These are phyloP conservation scores for Waltergamsia citrina DNA, from an alignment of 2,329 filamentous ascomycete genomes.

Conservation along the genomic window DNA sequence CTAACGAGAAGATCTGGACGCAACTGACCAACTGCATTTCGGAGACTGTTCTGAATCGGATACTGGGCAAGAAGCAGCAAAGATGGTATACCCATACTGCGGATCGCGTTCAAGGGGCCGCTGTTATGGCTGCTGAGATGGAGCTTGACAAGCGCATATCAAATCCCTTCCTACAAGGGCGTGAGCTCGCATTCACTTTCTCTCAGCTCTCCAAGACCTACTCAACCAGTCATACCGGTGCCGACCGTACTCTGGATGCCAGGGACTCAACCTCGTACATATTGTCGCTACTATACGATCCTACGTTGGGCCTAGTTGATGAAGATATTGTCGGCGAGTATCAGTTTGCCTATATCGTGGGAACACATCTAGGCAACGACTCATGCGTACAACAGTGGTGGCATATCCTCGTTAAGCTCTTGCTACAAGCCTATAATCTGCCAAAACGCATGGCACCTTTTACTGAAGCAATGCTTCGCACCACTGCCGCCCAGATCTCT, in stretches of 20 bases:
- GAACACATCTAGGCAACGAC: conserved; percentile 47
- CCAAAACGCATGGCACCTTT: conserved; percentile 31
- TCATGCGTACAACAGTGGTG: conserved; percentile 55
- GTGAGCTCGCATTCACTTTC: conserved; percentile 39
- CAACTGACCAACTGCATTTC: conserved; percentile 40
- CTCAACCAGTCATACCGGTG: conserved; percentile 23
- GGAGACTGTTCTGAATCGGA: conserved; percentile 30
- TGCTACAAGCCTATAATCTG: conserved; percentile 41
- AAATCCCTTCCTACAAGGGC: conserved; percentile 18
- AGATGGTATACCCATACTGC: conserved; percentile 44
- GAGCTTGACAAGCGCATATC: conserved; percentile 29
- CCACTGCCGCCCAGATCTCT: conserved; percentile 43
- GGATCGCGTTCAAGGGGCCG: conserved; percentile 38
- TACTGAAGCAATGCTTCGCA: conserved; percentile 34
- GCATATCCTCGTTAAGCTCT: conserved; percentile 39
- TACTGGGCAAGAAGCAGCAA: conserved; percentile 31
- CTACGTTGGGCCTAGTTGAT: conserved; percentile 14
- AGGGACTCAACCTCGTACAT: conserved; percentile 40
- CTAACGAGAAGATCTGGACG: conserved; percentile 34
- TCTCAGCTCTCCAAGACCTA: conserved; percentile 30
- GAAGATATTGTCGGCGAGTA: conserved; percentile 47
- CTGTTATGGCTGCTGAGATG: conserved; percentile 23
- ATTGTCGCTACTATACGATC: conserved; percentile 22
- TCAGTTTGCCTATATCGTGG: conserved; percentile 49
- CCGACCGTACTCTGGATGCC: conserved; percentile 31